Evolutionary conservation across 768 basidiomycete genomes (phyloP).

Genomic region (Calocera cornea): DNA sequence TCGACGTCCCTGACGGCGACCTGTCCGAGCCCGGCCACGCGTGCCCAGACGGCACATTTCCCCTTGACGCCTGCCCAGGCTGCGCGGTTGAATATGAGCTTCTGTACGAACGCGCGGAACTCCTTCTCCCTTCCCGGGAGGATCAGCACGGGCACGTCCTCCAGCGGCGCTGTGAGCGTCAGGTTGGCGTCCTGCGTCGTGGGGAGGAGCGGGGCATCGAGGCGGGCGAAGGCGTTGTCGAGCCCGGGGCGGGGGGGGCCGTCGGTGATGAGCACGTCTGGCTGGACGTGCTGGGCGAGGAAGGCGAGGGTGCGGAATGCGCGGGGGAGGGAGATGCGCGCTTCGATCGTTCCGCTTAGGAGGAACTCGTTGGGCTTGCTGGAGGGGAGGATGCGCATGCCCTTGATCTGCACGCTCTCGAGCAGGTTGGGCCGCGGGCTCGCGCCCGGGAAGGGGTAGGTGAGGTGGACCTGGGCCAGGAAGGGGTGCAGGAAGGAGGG

Average conservation of each 20-base stretch:
- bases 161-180: conserved; percentile 48
- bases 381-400: conserved; percentile 55
- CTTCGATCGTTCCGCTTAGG: conserved; percentile 58
- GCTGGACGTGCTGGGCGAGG: conserved; percentile 34
- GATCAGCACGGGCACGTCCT: conserved; percentile 63
- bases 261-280: conserved; percentile 68
- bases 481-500: conserved; percentile 42
- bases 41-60: background rate
- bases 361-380: conserved; percentile 28
- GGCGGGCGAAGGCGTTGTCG: background rate
- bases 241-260: conserved; percentile 30
- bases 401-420: conserved; percentile 54
- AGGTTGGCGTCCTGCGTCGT: conserved; percentile 21
- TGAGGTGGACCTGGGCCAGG: conserved; percentile 33
- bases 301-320: conserved; percentile 49
- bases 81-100: conserved; percentile 32
- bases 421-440: conserved; percentile 50
- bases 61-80: background rate
- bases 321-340: conserved; percentile 48
- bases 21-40: background rate
- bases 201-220: background rate
- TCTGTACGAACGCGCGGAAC: conserved; percentile 62
- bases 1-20: background rate
- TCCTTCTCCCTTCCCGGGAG: conserved; percentile 63
- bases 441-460: conserved; percentile 51